phyloP scores from a whole-genome alignment of 345 rosid species.

The Stellera chamaejasme region DNA sequence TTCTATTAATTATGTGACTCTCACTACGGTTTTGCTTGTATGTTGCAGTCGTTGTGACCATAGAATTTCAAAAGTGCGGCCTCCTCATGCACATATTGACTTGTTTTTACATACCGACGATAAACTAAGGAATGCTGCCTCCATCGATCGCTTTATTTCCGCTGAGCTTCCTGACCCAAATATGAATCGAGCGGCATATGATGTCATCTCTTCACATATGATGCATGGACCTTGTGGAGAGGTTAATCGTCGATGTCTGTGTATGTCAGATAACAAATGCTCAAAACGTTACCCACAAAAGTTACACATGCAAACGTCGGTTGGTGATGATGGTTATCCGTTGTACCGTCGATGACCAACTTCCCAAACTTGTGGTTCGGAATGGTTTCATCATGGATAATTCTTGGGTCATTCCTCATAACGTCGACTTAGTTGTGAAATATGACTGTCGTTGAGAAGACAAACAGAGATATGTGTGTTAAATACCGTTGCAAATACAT shows the following conservation, averaged over 20 bases:
- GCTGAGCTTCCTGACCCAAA: background rate
- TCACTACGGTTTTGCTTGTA: background rate
- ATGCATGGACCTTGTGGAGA: constrained; percentile 1
- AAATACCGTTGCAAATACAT: too few relatives aligned
- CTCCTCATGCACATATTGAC: background rate
- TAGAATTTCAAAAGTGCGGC: background rate
- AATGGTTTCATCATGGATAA: background rate
- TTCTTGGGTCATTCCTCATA: too few relatives aligned
- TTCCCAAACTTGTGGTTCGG: background rate
- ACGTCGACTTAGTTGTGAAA: too few relatives aligned
- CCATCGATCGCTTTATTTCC: background rate
- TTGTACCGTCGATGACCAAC: background rate
- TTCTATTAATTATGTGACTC: too few relatives aligned
- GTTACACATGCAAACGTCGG: background rate
- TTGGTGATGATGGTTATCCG: background rate
- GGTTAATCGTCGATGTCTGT: background rate
- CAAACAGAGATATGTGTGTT: too few relatives aligned
- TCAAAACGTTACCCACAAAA: background rate
- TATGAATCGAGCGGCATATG: background rate
- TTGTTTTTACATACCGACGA: background rate
- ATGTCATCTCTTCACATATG: background rate
- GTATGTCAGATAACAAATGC: background rate
- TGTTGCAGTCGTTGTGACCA: background rate
- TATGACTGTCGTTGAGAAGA: too few relatives aligned
- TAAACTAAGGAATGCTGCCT: background rate